Base-by-base conservation (phyloP, 140 eudicot species). In the Erigeron philadelphicus region DNA sequence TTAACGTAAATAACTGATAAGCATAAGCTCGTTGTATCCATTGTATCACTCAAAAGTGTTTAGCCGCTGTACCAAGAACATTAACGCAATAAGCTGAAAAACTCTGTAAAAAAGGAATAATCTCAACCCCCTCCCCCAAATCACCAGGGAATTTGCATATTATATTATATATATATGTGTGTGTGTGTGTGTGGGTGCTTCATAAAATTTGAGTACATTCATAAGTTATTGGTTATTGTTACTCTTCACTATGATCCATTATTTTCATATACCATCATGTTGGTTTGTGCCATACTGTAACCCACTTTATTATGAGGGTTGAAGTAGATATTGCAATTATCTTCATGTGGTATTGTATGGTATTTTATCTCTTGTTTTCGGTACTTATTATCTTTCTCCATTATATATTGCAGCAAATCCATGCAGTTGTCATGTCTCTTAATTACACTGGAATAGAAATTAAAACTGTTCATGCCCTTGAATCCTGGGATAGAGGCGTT, bases 401-500 rank as follows among this genome's bases (percentile, higher is more conserved):
- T n/a, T 67, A 4, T 61, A 11, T 79, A n/a, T 62, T 78, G 91
- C 89, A 89, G 98, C 90, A 93, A 86, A 93, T 93, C 40, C 96
- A 93, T 75, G 60, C 84, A 21, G 93, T 93, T 73, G 76, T 85
- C 47, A 88, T 84, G 96, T 89, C 98, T 11, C 86, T 85, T 19
- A 84, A 73, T 18, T 88, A 79, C 43, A 79, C 88, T 6, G 87
- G 83, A 17, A 81, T 93, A 17, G 96, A 88, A 80, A 86, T 93
- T 58, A 89, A 84, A 84, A 83, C 93, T 15, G 90, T 90, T 31
- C 88, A 88, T 72, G 86, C 98, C 23, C 83, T 93, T 3, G 98
- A 89, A 72, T 93, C 98, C 6, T 93, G 98, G 96, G 87, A 76
- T 78, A 84, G 90, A 54, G 98, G 98, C 74, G 96, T 93, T 21